Conservation (phyloP, 2,329 filamentous ascomycete genomes). For the Xylaria sp. region DNA sequence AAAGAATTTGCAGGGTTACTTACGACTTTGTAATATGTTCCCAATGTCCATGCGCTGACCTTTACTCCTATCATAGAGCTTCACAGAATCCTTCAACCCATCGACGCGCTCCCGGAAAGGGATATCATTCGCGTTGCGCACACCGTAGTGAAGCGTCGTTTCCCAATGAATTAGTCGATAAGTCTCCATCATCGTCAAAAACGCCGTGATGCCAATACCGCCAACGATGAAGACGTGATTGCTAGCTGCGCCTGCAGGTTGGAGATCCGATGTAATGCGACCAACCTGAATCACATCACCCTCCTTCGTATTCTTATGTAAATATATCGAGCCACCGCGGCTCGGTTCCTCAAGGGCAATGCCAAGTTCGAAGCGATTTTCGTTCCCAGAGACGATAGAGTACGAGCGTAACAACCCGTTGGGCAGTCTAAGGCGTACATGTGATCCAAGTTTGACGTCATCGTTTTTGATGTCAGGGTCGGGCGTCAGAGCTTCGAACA, state of each 20-base stretch:
- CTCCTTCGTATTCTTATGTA: slow-evolving; percentile 60
- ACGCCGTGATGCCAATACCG: slow-evolving; percentile 74
- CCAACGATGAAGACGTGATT: slow-evolving; percentile 71
- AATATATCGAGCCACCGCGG: slow-evolving; percentile 69
- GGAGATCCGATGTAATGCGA: slow-evolving; percentile 61
- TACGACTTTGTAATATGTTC: slow-evolving; percentile 54
- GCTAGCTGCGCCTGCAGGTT: slow-evolving; percentile 58
- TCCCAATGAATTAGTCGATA: slow-evolving; percentile 59
- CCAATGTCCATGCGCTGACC: slow-evolving; percentile 64
- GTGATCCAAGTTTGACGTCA: slow-evolving; percentile 56
- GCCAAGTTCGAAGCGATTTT: slow-evolving; percentile 64
- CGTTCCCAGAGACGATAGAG: slow-evolving; percentile 65
- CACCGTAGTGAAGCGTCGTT: slow-evolving; percentile 67
- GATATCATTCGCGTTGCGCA: slow-evolving; percentile 62
- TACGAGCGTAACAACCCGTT: slow-evolving; percentile 68
- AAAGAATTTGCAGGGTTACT: neutral
- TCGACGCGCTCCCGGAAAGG: slow-evolving; percentile 64
- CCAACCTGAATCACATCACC: slow-evolving; percentile 64
- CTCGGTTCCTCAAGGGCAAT: slow-evolving; percentile 65
- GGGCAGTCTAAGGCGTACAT: slow-evolving; percentile 66
- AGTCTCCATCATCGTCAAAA: slow-evolving; percentile 60
- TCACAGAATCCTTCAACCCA: slow-evolving; percentile 54
- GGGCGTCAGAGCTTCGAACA: slow-evolving; percentile 58
- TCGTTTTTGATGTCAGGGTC: slow-evolving; percentile 50
- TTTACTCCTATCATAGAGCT: slow-evolving; percentile 63